Percentiles rank a stretch among this genome's conserved stretches.
These are phyloP conservation scores for Pseudocercospora macadamiae DNA, from an alignment of 2,329 filamentous ascomycete species.

Conservation along the genomic window DNA sequence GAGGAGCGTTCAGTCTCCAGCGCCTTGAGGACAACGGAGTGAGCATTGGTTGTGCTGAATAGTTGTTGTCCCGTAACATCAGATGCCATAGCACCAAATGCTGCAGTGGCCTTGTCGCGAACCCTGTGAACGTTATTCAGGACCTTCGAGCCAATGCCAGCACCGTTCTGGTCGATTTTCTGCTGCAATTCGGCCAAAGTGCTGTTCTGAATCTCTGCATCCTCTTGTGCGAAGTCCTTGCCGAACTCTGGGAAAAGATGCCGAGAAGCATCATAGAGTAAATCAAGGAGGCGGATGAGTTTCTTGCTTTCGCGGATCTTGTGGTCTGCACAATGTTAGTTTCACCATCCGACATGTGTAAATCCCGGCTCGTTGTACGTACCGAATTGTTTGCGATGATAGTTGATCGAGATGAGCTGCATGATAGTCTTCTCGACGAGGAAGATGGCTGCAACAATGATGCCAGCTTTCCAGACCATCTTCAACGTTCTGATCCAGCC, in stretches of 20 bases:
- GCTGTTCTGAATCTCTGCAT: constrained; percentile 77
- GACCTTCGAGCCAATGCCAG: constrained; percentile 58
- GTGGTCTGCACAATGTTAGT: constrained; percentile 47
- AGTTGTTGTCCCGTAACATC: constrained; percentile 85
- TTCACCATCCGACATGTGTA: too few relatives aligned
- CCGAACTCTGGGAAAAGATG: constrained; percentile 82
- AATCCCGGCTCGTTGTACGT: constrained; percentile 32
- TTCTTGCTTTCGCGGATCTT: constrained; percentile 78
- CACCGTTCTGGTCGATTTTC: constrained; percentile 42
- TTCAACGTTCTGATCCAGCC: constrained; percentile 45
- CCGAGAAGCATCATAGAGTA: constrained; percentile 79
- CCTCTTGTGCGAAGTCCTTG: constrained; percentile 76
- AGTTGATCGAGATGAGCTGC: constrained; percentile 71
- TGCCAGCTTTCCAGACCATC: constrained; percentile 61
- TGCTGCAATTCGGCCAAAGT: constrained; percentile 58
- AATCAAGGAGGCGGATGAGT: constrained; percentile 70
- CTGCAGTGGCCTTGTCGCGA: constrained; percentile 80
- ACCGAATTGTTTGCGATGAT: constrained; percentile 71
- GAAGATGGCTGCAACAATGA: constrained; percentile 65
- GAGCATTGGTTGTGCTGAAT: constrained; percentile 55
- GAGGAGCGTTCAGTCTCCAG: constrained; percentile 33
- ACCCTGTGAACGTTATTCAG: constrained; percentile 51
- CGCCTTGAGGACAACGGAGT: constrained; percentile 33
- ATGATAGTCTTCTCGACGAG: constrained; percentile 71
- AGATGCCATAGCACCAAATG: constrained; percentile 79